A percentile compares a stretch with the other conserved stretches of the same genome.
Evolutionary conservation across 2,329 filamentous ascomycete genomes (phyloP).

Genomic region (Diaporthe sp.): DNA sequence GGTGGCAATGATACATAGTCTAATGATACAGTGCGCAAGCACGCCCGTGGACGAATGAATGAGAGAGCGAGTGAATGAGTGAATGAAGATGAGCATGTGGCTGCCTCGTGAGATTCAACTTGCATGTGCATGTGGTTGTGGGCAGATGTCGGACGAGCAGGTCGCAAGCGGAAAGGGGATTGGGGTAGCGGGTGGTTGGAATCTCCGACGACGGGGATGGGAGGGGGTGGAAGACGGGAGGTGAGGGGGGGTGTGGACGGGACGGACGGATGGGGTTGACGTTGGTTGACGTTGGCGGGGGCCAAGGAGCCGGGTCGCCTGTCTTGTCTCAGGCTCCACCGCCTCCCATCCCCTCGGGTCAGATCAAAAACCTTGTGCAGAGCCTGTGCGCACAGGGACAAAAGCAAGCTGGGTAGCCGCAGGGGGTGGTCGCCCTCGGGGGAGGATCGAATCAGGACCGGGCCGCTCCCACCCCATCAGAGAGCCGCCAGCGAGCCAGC

Average conservation of each 20-base stretch:
- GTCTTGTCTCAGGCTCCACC: conserved; percentile 28
- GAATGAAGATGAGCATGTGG: conserved; percentile 21
- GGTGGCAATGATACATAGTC: not conserved
- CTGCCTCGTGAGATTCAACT: conserved; percentile 21
- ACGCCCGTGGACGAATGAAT: not conserved
- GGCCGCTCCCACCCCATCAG: conserved; percentile 21
- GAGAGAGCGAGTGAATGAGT: not conserved
- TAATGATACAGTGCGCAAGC: not conserved
- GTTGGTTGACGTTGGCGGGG: conserved; percentile 1
- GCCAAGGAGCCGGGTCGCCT: conserved; percentile 26
- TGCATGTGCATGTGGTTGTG: conserved; percentile 13
- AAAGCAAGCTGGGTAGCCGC: conserved; percentile 1
- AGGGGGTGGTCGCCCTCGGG: conserved; percentile 1
- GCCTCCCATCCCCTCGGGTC: conserved; percentile 32
- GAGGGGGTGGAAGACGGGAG: too few species aligned
- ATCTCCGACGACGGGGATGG: not conserved
- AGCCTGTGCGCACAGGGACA: not conserved
- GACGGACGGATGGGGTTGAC: not conserved
- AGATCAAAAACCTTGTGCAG: conserved; percentile 10
- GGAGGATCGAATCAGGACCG: conserved; percentile 30
- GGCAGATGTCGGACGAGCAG: conserved; percentile 2
- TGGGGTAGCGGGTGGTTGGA: conserved; percentile 4
- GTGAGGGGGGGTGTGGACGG: not conserved
- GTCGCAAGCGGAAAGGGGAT: not conserved
- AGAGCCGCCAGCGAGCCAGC: conserved; percentile 11